A percentile compares a stretch with the other conserved stretches of the same genome.
phyloP scores from a whole-genome alignment of 140 eudicot species.

The Senecio squalidus region DNA sequence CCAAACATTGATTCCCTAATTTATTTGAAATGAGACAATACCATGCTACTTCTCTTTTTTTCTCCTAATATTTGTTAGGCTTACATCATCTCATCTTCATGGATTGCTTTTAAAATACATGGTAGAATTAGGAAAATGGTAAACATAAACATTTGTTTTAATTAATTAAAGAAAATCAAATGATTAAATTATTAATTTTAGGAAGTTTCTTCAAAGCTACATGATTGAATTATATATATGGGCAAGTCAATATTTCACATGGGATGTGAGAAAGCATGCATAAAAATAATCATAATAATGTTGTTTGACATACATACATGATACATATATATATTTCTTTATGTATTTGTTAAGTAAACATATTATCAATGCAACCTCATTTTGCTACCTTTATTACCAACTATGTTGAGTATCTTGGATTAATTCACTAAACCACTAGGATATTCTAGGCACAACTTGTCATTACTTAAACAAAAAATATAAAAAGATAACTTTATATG shows the following conservation, averaged over 20 bases:
- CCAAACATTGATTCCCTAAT: too few species aligned
- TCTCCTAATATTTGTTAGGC: too few species aligned
- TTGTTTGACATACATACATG: not conserved
- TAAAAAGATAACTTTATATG: conserved; percentile 2
- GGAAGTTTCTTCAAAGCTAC: not conserved
- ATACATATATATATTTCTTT: not conserved
- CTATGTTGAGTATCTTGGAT: conserved; percentile 12
- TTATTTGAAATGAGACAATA: too few species aligned
- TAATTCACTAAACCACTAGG: conserved; percentile 15
- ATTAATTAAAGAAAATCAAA: not conserved
- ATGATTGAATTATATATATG: not conserved
- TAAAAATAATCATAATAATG: conserved; percentile 1
- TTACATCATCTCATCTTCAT: too few species aligned
- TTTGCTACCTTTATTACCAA: conserved; percentile 24
- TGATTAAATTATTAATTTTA: not conserved
- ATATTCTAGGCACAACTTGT: conserved; percentile 17
- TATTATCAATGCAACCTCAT: conserved; percentile 14
- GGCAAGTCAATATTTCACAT: conserved; percentile 31
- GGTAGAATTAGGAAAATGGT: not conserved
- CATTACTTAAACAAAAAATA: not conserved
- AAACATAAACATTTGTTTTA: too few species aligned
- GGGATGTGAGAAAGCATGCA: conserved; percentile 7
- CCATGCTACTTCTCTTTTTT: too few species aligned
- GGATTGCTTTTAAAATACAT: not conserved
- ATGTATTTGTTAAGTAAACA: conserved; percentile 22